A percentile compares a stretch with the other conserved stretches of the same genome.
These are phyloP conservation scores for Globisporangium emineosum DNA, from an alignment of 352 stramenopile genomes.

Conservation along the genomic window DNA sequence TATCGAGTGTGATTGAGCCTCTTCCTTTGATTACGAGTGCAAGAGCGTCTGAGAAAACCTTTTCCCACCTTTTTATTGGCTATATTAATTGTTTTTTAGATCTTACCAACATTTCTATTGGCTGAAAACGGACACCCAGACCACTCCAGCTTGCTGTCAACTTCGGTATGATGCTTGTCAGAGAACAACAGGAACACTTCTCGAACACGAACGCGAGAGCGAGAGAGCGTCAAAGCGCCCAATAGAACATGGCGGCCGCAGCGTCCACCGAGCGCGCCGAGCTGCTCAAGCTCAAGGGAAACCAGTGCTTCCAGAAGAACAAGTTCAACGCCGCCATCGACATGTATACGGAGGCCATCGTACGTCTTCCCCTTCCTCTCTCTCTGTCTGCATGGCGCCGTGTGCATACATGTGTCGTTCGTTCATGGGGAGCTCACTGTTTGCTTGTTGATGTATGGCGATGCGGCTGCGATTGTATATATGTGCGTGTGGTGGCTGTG, in stretches of 20 bases:
- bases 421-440: neutral
- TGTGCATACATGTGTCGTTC: neutral
- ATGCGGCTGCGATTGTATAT: neutral
- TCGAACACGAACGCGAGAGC: neutral
- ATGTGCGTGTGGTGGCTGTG: too few relatives aligned
- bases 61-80: too few relatives aligned
- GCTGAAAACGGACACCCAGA: too few relatives aligned
- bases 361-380: constrained; percentile 23
- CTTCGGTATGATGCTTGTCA: neutral
- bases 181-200: neutral
- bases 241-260: constrained; percentile 8
- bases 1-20: too few relatives aligned
- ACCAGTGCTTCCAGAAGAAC: constrained; percentile 77
- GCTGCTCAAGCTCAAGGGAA: constrained; percentile 76
- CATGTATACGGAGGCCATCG: constrained; percentile 86
- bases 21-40: too few relatives aligned
- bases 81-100: too few relatives aligned
- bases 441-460: neutral
- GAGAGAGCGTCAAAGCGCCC: neutral
- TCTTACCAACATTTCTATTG: too few relatives aligned
- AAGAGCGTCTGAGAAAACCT: too few relatives aligned
- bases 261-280: constrained; percentile 43
- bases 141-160: too few relatives aligned
- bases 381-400: neutral
- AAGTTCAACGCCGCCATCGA: constrained; percentile 79